phyloP scores from a whole-genome alignment of 805 yeast species.

The Candida chilensis region DNA sequence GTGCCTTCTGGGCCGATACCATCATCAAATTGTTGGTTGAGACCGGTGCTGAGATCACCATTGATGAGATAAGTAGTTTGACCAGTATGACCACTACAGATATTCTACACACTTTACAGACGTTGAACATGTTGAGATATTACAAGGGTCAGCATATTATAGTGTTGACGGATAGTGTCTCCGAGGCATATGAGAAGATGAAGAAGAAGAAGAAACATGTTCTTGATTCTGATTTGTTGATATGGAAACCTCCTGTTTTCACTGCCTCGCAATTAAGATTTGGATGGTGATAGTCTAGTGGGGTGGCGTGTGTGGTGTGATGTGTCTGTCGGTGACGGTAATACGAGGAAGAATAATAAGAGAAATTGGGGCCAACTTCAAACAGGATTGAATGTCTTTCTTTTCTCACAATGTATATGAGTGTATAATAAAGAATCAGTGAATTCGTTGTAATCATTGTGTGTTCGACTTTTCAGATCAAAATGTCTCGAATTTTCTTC shows the following conservation, averaged over 20 bases:
- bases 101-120: constrained; percentile 86
- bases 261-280: constrained; percentile 94
- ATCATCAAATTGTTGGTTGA: constrained; percentile 68
- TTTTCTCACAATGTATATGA: too few species aligned
- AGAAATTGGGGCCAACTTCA: too few species aligned
- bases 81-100: constrained; percentile 97
- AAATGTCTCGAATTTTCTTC: too few species aligned
- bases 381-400: too few species aligned
- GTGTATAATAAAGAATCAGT: too few species aligned
- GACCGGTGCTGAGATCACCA: constrained; percentile 56
- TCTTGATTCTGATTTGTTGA: constrained; percentile 60
- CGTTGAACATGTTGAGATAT: constrained; percentile 81
- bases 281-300: constrained; percentile 73
- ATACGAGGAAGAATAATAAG: too few species aligned
- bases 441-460: too few species aligned
- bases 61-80: constrained; percentile 79
- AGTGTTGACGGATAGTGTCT: constrained; percentile 76
- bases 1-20: constrained; percentile 96
- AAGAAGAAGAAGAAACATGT: constrained; percentile 67
- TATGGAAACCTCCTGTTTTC: constrained; percentile 94
- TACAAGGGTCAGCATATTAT: constrained; percentile 92
- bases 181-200: constrained; percentile 64
- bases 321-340: too few species aligned
- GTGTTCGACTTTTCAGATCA: too few species aligned
- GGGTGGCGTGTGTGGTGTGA: too few species aligned